phyloP scores from a whole-genome alignment of 169 alveolate species.

The Plasmodium relictum region DNA sequence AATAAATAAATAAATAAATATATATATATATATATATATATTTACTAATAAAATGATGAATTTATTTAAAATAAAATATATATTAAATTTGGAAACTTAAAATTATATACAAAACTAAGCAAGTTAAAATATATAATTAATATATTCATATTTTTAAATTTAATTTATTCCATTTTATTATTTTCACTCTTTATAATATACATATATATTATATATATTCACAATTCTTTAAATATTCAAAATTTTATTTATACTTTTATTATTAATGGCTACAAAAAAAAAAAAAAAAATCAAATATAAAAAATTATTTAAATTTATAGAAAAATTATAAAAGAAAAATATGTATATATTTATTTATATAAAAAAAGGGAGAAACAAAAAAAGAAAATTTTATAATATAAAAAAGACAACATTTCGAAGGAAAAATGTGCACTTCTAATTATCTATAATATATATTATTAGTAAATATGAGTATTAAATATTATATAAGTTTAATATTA shows the following conservation, averaged over 20 bases:
- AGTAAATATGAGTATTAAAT: neutral
- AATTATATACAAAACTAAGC: no score
- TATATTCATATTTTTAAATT: no score
- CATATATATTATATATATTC: constrained; percentile 8
- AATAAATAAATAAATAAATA: neutral
- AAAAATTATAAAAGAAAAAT: neutral
- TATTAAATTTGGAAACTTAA: no score
- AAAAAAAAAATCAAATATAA: neutral
- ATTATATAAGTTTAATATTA: neutral
- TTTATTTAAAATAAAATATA: no score
- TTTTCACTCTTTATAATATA: neutral
- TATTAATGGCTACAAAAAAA: neutral
- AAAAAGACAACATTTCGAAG: neutral
- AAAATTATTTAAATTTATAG: neutral
- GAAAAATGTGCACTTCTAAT: constrained; percentile 3
- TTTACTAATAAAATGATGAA: neutral
- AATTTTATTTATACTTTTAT: neutral
- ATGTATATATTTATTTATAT: neutral
- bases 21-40: neutral
- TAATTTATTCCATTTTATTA: neutral
- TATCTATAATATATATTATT: neutral
- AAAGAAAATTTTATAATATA: neutral
- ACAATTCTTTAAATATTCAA: neutral
- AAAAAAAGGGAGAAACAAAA: neutral
- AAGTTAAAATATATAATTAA: no score